Evolutionary conservation across 208 protist genomes (phyloP).

Genomic region (Wallacemonas sp.): DNA sequence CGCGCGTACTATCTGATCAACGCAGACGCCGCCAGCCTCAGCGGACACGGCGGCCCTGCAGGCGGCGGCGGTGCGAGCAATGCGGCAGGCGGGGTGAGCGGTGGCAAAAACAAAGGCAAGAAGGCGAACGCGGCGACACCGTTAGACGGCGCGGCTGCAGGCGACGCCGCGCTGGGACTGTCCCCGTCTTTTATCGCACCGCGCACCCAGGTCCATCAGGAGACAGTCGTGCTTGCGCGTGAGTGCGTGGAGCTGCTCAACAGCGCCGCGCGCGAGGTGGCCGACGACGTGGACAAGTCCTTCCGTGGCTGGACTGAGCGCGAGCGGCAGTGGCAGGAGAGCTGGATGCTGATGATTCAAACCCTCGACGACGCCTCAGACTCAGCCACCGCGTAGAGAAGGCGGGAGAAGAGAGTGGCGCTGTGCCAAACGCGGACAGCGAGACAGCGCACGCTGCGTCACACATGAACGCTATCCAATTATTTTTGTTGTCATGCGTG

Average conservation of each 20-base stretch:
- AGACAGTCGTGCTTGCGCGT: conserved; percentile 53
- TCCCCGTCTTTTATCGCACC: conserved; percentile 54
- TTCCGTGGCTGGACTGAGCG: conserved; percentile 58
- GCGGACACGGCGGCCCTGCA: background rate
- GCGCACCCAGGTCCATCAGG: conserved; percentile 49
- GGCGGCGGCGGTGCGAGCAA: conserved; percentile 5
- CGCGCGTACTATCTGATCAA: conserved; percentile 38
- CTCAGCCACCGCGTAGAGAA: background rate
- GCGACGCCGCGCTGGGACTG: conserved; percentile 7
- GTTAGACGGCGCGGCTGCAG: background rate
- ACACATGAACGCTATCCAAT: too few relatives aligned
- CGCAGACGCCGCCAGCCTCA: background rate
- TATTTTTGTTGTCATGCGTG: too few relatives aligned
- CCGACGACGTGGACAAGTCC: conserved; percentile 31
- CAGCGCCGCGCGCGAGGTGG: conserved; percentile 37
- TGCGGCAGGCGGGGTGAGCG: background rate
- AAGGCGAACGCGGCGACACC: background rate
- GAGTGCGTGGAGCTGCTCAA: conserved; percentile 50
- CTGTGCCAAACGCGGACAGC: too few relatives aligned
- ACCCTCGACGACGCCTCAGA: conserved; percentile 25
- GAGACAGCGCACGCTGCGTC: too few relatives aligned
- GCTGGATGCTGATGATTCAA: conserved; percentile 57
- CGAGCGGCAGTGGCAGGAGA: conserved; percentile 55
- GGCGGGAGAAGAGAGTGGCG: too few relatives aligned
- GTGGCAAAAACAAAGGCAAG: conserved; percentile 1